Evolutionary conservation across 495 filamentous ascomycete genomes (phyloP).

Genomic region (Aspergillus nidulans): DNA sequence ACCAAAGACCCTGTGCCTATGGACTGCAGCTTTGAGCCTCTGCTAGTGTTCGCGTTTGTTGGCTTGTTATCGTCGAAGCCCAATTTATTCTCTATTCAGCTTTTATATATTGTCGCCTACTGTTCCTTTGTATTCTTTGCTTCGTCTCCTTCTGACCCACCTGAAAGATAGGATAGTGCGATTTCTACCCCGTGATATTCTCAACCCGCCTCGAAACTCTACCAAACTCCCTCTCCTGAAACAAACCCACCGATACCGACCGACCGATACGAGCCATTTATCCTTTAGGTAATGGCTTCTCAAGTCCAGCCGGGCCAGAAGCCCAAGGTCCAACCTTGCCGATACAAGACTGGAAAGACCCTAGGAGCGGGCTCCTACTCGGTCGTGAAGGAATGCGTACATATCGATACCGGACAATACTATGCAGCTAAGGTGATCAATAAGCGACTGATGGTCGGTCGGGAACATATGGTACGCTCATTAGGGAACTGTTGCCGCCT

Average conservation of each 20-base stretch:
- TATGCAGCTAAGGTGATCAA: conserved; percentile 99
- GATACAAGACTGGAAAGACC: conserved; percentile 98
- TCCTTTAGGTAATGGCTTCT: conserved; percentile 30
- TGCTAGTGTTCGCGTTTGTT: neutral
- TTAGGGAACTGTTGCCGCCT: neutral
- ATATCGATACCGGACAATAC: conserved; percentile 95
- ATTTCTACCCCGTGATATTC: neutral
- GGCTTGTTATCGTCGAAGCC: neutral
- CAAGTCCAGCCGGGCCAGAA: conserved; percentile 36
- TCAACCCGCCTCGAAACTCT: neutral
- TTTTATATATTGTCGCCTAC: neutral
- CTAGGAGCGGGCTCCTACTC: conserved; percentile 95
- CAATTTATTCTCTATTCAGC: neutral
- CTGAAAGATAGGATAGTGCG: neutral
- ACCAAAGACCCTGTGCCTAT: neutral
- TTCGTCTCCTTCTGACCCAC: neutral
- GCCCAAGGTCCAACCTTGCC: conserved; percentile 69
- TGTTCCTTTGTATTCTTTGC: neutral
- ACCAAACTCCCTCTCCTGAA: neutral
- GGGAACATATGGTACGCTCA: conserved; percentile 87
- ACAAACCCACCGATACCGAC: neutral
- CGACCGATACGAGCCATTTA: neutral
- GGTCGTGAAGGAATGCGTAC: conserved; percentile 98
- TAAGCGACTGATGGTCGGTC: conserved; percentile 93
- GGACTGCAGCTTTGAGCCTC: neutral